Conservation (phyloP, 2,329 filamentous ascomycete species). For the Scedosporium minutisporum region DNA sequence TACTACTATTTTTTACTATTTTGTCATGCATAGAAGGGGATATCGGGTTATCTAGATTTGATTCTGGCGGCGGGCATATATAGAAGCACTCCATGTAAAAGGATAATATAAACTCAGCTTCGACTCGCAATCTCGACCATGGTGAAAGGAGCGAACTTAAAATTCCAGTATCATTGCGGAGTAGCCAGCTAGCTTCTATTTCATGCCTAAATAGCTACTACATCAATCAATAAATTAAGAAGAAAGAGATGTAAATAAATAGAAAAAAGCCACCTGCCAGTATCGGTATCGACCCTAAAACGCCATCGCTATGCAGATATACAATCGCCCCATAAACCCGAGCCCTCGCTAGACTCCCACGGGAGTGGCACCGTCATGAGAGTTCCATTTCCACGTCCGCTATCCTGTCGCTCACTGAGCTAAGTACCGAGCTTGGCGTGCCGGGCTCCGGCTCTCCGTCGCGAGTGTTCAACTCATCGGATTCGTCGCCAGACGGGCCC, state of each 20-base stretch:
- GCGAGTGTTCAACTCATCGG: not conserved
- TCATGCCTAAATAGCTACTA: not conserved
- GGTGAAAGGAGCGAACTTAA: not conserved
- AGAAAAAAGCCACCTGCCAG: not conserved
- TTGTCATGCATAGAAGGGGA: slow-evolving; percentile 11
- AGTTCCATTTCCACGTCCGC: slow-evolving; percentile 39
- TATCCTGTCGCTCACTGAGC: slow-evolving; percentile 42
- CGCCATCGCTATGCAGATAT: slow-evolving; percentile 33
- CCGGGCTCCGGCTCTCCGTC: slow-evolving; percentile 24
- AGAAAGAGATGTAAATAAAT: not conserved
- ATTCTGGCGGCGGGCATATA: no score
- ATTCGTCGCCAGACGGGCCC: slow-evolving; percentile 12
- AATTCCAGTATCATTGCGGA: not conserved
- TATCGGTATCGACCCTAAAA: slow-evolving; percentile 15
- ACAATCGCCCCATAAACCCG: not conserved
- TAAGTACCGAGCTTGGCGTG: slow-evolving; percentile 45
- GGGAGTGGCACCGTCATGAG: slow-evolving; percentile 16
- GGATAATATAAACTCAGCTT: slow-evolving; percentile 7
- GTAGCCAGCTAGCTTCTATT: not conserved
- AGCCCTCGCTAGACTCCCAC: not conserved
- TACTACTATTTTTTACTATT: not conserved
- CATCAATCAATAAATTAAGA: not conserved
- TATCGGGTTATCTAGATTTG: not conserved
- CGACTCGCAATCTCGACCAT: not conserved
- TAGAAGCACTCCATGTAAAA: no score